These are phyloP conservation scores for Spiromastix sp. DNA, from an alignment of 2,329 filamentous ascomycete species.

Conservation along the genomic window DNA sequence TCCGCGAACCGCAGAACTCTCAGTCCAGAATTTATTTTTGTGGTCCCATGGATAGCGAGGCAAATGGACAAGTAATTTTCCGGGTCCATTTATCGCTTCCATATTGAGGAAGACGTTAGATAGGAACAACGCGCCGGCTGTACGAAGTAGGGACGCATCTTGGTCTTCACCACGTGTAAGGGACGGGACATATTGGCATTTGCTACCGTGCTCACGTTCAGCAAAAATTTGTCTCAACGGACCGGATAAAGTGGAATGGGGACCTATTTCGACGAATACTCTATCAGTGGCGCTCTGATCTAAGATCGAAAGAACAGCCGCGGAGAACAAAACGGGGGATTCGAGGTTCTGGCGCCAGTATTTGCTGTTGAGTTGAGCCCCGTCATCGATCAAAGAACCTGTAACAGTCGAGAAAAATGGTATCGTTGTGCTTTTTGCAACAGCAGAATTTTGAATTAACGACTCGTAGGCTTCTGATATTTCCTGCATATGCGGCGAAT, in stretches of 20 bases:
- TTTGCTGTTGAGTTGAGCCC: constrained; percentile 2
- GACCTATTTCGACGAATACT: too few relatives aligned
- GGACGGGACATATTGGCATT: too few relatives aligned
- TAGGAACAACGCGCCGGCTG: constrained; percentile 25
- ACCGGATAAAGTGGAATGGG: too few relatives aligned
- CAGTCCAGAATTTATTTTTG: constrained; percentile 16
- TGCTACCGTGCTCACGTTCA: too few relatives aligned
- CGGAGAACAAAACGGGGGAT: constrained; percentile 3
- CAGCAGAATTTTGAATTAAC: constrained; percentile 2
- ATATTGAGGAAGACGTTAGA: too few relatives aligned
- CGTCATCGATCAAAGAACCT: neutral
- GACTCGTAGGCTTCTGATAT: constrained; percentile 2
- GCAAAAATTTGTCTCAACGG: too few relatives aligned
- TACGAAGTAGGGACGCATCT: constrained; percentile 26
- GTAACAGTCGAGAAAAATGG: neutral
- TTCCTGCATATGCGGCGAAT: constrained; percentile 5
- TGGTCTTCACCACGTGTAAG: too few relatives aligned
- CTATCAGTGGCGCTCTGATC: too few relatives aligned
- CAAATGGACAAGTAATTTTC: constrained; percentile 13
- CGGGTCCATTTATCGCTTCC: too few relatives aligned
- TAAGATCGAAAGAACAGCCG: constrained; percentile 14
- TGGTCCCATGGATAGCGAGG: constrained; percentile 19
- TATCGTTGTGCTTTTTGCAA: too few relatives aligned
- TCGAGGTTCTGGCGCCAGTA: neutral
- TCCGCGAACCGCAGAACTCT: constrained; percentile 12